Evolutionary conservation across 2,329 filamentous ascomycete genomes (phyloP), one percentile per base, ranked within the genome.

Genomic region (Cercospora zeae-maydis): DNA sequence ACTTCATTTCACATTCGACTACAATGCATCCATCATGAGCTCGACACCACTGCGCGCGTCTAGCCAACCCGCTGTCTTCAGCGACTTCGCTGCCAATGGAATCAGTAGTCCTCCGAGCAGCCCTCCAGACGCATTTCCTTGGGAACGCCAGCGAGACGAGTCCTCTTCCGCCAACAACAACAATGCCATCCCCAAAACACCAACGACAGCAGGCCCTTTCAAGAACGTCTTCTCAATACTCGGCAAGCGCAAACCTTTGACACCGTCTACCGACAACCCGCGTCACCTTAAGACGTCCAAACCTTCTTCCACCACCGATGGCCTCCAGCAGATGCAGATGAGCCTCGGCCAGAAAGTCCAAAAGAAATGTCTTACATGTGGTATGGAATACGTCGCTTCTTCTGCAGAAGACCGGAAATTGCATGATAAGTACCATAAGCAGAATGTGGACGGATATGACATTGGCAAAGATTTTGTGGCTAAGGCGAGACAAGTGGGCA

Each of bases 331-430:
- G 71, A 85, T 85, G 78, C 83, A 86, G 68, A 80, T 88, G 63
- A 84, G 86, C 68, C 77, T 88, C 11, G 85, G 84, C 2, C 77
- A 79, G 39, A 80, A 83, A 45, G 76, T 82, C 39, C 80, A 83
- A 52, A 83, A 83, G 67, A 84, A 81, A 10, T 89, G 87, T 74
- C 77, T 78, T 37, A 78, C 77, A 2, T 89, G 87, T 69, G 84
- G 84, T 0, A 89, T 89, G 87, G 84, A 87, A 58, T 89, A 88
- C 68, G 81, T 86, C 34, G 83, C 85, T 3, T 87, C 86, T 0
- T 83, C 83, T 55, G 75, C 78, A 6, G 85, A 88, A 69, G 87
- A 89, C 68, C 78, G 80, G n/a, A 81, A 81, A 6, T 71, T 89
- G 59, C 87, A 89, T 71, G 83, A 83, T 67, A 86, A 85, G 66